A percentile compares a stretch with the other conserved stretches of the same genome.
phyloP scores from a whole-genome alignment of 208 protist species.

The Zelonia costaricensis region DNA sequence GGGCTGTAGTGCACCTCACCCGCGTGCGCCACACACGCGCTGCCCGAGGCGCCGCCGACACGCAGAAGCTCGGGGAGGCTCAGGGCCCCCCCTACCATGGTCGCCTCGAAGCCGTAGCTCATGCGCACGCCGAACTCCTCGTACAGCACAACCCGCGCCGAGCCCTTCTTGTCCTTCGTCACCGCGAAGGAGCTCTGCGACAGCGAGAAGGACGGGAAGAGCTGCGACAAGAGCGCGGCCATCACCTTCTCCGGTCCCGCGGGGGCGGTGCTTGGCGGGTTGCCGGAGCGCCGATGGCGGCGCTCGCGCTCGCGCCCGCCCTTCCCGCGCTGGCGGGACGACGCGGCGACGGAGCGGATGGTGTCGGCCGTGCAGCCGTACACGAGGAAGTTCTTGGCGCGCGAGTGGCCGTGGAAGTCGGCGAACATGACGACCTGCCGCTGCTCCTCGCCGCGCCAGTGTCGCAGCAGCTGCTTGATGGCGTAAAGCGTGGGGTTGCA shows the following conservation, averaged over 20 bases:
- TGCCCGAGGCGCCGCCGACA: neutral
- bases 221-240: conserved; percentile 51
- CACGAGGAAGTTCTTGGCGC: conserved; percentile 94
- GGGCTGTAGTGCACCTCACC: conserved; percentile 26
- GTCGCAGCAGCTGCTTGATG: conserved; percentile 73
- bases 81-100: conserved; percentile 84
- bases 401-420: conserved; percentile 96
- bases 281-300: conserved; percentile 1
- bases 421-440: conserved; percentile 85
- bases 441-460: conserved; percentile 64
- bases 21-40: neutral
- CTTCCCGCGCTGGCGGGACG: neutral
- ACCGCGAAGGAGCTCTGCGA: conserved; percentile 85
- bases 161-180: conserved; percentile 86
- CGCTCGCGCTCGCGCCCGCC: neutral
- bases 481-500: conserved; percentile 86
- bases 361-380: conserved; percentile 90
- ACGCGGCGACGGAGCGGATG: conserved; percentile 17
- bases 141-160: conserved; percentile 92
- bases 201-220: conserved; percentile 72
- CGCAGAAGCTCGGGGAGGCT: conserved; percentile 20
- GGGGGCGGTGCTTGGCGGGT: conserved; percentile 11
- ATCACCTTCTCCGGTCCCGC: conserved; percentile 75
- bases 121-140: conserved; percentile 91
- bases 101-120: conserved; percentile 94